Conservation (phyloP, 257 asterid genomes). For the Sherardia arvensis region DNA sequence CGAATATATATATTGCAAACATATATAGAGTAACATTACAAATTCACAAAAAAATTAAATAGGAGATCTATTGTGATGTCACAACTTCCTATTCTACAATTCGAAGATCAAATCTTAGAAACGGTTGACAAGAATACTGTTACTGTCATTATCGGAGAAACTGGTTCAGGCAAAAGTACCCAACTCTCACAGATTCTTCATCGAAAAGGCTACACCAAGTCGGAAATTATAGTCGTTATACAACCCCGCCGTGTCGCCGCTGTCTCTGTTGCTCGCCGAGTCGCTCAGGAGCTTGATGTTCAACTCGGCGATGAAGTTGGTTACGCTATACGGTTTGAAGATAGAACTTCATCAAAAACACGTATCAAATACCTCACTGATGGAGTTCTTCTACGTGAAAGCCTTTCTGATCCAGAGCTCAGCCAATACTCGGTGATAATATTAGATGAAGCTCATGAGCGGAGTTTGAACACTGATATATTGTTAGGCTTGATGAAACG, state of each 20-base stretch:
- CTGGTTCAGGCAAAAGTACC: constrained; percentile 95
- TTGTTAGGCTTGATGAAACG: constrained; percentile 93
- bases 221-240: constrained; percentile 73
- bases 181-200: constrained; percentile 93
- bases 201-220: constrained; percentile 59
- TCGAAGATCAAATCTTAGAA: constrained; percentile 69
- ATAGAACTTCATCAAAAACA: constrained; percentile 79
- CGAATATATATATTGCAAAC: too few relatives aligned
- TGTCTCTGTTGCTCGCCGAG: constrained; percentile 84
- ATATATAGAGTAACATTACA: too few relatives aligned
- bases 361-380: constrained; percentile 85
- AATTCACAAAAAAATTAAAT: too few relatives aligned
- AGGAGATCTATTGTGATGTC: constrained; percentile 29
- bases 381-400: constrained; percentile 97
- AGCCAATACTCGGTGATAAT: constrained; percentile 80
- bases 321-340: constrained; percentile 93
- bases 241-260: constrained; percentile 99
- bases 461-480: constrained; percentile 97
- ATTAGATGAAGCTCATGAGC: constrained; percentile 98
- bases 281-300: constrained; percentile 80
- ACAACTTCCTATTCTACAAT: constrained; percentile 59
- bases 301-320: constrained; percentile 92
- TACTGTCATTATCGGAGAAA: constrained; percentile 79
- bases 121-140: constrained; percentile 69
- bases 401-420: constrained; percentile 79